These are phyloP conservation scores for Protomyces arabidopsidicola DNA, from an alignment of 1,139 yeast genomes.

Conservation along the genomic window DNA sequence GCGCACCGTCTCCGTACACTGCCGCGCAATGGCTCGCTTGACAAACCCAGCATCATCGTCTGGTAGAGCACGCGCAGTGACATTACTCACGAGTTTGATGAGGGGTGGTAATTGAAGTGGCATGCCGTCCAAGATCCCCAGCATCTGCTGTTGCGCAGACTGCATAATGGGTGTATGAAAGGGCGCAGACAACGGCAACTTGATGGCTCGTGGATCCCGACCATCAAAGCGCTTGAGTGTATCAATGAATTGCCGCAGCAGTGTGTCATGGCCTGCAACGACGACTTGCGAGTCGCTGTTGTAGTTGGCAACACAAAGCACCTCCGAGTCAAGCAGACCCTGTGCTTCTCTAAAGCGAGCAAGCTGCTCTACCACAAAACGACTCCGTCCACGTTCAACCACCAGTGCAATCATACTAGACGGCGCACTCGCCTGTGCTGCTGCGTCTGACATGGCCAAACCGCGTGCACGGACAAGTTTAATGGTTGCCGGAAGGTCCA, in stretches of 20 bases:
- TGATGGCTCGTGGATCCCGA: constrained; percentile 25
- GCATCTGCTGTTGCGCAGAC: constrained; percentile 10
- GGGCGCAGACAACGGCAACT: constrained; percentile 26
- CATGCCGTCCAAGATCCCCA: constrained; percentile 1
- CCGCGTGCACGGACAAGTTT: constrained; percentile 52
- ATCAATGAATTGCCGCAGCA: constrained; percentile 12
- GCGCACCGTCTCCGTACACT: constrained; percentile 22
- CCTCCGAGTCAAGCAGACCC: constrained; percentile 8
- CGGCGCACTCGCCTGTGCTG: neutral
- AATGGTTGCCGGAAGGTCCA: constrained; percentile 47
- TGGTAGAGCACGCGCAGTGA: constrained; percentile 27
- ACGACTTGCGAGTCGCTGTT: constrained; percentile 28
- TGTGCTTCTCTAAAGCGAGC: constrained; percentile 4
- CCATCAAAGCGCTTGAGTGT: constrained; percentile 18
- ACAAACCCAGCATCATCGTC: constrained; percentile 7
- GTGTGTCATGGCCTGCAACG: constrained; percentile 22
- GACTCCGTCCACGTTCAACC: constrained; percentile 12
- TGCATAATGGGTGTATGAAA: constrained; percentile 28
- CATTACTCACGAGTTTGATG: constrained; percentile 21
- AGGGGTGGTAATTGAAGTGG: constrained; percentile 16
- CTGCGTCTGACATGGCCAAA: constrained; percentile 44
- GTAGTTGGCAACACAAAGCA: constrained; percentile 27
- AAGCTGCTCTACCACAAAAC: constrained; percentile 17
- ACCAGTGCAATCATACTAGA: constrained; percentile 26
- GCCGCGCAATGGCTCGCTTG: constrained; percentile 22